These are phyloP conservation scores for Gossypium herbaceum DNA, from an alignment of 345 rosid species.

Conservation along the genomic window DNA sequence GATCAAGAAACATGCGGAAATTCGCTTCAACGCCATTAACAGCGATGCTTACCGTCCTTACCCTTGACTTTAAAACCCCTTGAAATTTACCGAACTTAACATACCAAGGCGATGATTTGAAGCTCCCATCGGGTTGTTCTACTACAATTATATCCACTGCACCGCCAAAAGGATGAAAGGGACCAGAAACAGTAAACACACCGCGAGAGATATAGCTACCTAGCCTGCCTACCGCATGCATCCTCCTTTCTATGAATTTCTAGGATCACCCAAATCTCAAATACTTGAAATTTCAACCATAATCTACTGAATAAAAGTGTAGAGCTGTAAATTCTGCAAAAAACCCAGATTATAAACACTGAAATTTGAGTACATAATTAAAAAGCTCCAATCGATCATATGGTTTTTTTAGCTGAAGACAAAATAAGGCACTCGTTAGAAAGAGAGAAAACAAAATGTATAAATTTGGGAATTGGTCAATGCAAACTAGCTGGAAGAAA, in stretches of 20 bases:
- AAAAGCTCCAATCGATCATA: conserved; percentile 12
- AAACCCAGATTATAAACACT: conserved; percentile 14
- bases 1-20: conserved; percentile 82
- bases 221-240: conserved; percentile 81
- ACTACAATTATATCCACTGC: conserved; percentile 95
- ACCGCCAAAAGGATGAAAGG: conserved; percentile 97
- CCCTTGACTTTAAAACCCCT: conserved; percentile 78
- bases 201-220: conserved; percentile 85
- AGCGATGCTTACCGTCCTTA: conserved; percentile 53
- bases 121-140: conserved; percentile 89
- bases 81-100: conserved; percentile 92
- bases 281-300: conserved; percentile 21
- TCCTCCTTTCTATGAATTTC: conserved; percentile 23
- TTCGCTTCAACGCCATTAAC: conserved; percentile 67
- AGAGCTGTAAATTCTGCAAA: conserved; percentile 16
- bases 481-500: conserved; percentile 11
- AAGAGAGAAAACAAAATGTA: conserved; percentile 8
- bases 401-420: conserved; percentile 5
- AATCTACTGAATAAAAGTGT: conserved; percentile 2
- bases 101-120: conserved; percentile 98
- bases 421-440: background rate
- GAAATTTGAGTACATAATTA: conserved; percentile 7
- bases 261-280: conserved; percentile 25
- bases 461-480: background rate
- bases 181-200: conserved; percentile 73